phyloP scores from a whole-genome alignment of 1,284 basidiomycete species.

The Hypsizygus ulmarius region DNA sequence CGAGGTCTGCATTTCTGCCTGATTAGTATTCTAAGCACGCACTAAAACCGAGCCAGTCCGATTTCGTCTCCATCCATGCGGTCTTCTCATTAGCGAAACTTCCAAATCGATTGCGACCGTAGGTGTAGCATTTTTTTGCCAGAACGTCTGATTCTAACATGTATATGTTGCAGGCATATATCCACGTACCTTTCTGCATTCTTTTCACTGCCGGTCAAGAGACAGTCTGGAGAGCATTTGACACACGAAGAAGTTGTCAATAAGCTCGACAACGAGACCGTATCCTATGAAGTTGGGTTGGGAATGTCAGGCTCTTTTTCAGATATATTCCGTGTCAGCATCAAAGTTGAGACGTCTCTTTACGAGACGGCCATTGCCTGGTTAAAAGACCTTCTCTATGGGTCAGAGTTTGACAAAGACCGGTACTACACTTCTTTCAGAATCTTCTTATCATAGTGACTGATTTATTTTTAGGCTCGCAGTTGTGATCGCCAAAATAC shows the following conservation, averaged over 20 bases:
- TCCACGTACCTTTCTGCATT: conserved; percentile 85
- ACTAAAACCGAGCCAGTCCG: conserved; percentile 55
- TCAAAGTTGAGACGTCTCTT: conserved; percentile 81
- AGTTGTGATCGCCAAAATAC: conserved; percentile 85
- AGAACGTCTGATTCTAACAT: neutral
- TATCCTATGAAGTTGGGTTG: conserved; percentile 78
- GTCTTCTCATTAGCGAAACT: conserved; percentile 75
- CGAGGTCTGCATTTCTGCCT: conserved; percentile 46
- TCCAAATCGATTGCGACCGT: conserved; percentile 76
- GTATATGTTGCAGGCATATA: conserved; percentile 54
- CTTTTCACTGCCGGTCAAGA: conserved; percentile 85
- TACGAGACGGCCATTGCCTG: conserved; percentile 86
- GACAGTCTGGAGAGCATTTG: conserved; percentile 68
- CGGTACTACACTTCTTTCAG: conserved; percentile 45
- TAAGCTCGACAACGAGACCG: conserved; percentile 88
- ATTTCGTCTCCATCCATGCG: conserved; percentile 85
- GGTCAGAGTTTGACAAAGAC: conserved; percentile 80
- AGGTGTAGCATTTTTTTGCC: conserved; percentile 29
- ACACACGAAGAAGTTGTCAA: conserved; percentile 91
- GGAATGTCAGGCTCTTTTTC: conserved; percentile 73
- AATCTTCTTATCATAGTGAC: neutral
- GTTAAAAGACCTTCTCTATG: conserved; percentile 88
- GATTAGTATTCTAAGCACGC: neutral
- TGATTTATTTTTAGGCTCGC: conserved; percentile 58
- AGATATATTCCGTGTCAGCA: conserved; percentile 73